phyloP scores from a whole-genome alignment of 2,329 filamentous ascomycete genomes.

The Cordyceps tenuipes region DNA sequence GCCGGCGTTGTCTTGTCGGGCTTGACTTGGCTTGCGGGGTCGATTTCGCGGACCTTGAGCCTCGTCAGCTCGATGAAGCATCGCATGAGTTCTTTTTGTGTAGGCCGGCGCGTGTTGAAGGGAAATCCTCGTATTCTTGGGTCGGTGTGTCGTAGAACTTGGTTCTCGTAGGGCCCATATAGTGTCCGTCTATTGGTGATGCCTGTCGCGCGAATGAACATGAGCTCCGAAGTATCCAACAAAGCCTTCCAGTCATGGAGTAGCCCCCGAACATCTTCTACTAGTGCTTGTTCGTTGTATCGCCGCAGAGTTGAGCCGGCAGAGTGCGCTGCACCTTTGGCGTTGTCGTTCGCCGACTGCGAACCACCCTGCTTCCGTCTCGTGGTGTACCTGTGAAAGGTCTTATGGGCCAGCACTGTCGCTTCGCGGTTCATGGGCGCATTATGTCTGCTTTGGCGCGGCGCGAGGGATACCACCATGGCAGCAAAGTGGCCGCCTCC shows the following conservation, averaged over 20 bases:
- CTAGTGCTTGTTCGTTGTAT: constrained; percentile 87
- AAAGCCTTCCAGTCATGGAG: constrained; percentile 77
- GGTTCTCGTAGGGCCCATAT: constrained; percentile 85
- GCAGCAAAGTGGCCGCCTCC: constrained; percentile 95
- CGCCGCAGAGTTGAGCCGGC: constrained; percentile 82
- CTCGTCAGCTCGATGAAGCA: constrained; percentile 90
- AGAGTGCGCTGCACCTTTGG: constrained; percentile 91
- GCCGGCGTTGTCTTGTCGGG: constrained; percentile 28
- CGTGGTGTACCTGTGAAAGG: constrained; percentile 95
- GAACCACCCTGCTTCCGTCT: constrained; percentile 91
- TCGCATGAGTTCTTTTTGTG: constrained; percentile 89
- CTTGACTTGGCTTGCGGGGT: constrained; percentile 51
- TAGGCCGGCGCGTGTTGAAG: constrained; percentile 85
- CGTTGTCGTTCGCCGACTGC: constrained; percentile 86
- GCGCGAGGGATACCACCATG: constrained; percentile 85
- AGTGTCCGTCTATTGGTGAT: constrained; percentile 77
- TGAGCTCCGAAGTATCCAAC: constrained; percentile 73
- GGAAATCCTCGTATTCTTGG: constrained; percentile 77
- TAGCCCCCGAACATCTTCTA: constrained; percentile 77
- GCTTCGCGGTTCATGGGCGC: constrained; percentile 76
- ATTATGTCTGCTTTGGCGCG: constrained; percentile 63
- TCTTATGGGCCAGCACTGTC: constrained; percentile 88
- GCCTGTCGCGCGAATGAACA: constrained; percentile 87
- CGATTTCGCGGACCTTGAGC: constrained; percentile 73
- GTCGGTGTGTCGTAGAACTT: constrained; percentile 74